phyloP scores from a whole-genome alignment of 805 yeast genomes.

The Candida nanaspora region DNA sequence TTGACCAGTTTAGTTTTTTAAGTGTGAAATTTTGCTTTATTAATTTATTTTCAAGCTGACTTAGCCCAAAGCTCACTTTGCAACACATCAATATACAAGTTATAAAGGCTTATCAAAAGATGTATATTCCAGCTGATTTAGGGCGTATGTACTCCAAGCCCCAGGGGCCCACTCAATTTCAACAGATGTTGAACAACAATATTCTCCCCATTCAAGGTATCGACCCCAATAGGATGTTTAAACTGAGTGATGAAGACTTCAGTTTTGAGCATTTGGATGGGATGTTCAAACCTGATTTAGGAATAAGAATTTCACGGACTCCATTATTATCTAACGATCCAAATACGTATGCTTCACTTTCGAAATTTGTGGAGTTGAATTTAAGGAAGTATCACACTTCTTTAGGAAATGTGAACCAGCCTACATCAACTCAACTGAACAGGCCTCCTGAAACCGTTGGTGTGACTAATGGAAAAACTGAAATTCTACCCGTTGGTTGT shows the following conservation, averaged over 20 bases:
- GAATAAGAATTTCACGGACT: constrained; percentile 27
- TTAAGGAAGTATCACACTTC: constrained; percentile 31
- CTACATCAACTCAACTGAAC: constrained; percentile 24
- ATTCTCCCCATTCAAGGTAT: constrained; percentile 27
- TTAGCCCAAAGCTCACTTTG: too few relatives aligned
- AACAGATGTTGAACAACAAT: constrained; percentile 19
- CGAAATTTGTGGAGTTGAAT: constrained; percentile 39
- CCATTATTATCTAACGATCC: constrained; percentile 34
- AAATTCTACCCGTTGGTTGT: constrained; percentile 40
- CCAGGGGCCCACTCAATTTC: constrained; percentile 18
- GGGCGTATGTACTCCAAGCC: constrained; percentile 16
- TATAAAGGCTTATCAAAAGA: too few relatives aligned
- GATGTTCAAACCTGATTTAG: constrained; percentile 22
- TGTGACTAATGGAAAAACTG: constrained; percentile 25
- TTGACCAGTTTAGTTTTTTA: too few relatives aligned
- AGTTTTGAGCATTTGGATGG: constrained; percentile 26
- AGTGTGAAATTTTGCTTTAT: too few relatives aligned
- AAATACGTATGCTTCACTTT: constrained; percentile 44
- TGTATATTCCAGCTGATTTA: constrained; percentile 28
- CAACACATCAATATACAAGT: too few relatives aligned
- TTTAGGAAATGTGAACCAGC: constrained; percentile 26
- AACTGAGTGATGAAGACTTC: constrained; percentile 22
- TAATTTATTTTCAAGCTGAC: too few relatives aligned
- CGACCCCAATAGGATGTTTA: constrained; percentile 26
- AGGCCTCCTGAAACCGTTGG: constrained; percentile 26